These are phyloP conservation scores for Heimioporus sp. DNA, from an alignment of 768 basidiomycete genomes.

Conservation along the genomic window DNA sequence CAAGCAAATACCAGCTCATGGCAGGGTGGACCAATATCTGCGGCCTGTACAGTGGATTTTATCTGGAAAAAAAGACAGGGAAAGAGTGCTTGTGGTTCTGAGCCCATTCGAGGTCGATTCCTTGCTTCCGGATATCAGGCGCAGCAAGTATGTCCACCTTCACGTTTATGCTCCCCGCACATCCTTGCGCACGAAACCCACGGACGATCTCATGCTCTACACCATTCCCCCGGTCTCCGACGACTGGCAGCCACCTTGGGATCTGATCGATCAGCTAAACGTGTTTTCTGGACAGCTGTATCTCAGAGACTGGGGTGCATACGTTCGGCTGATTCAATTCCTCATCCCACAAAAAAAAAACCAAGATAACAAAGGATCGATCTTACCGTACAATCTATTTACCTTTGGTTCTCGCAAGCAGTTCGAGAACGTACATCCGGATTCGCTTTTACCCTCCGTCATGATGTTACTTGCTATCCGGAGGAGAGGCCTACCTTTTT, in stretches of 20 bases:
- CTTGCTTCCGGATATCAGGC: neutral
- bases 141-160: constrained; percentile 1
- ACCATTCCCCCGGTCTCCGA: neutral
- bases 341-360: neutral
- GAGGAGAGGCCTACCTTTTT: constrained; percentile 37
- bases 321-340: neutral
- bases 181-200: neutral
- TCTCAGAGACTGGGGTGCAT: neutral
- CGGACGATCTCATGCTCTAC: neutral
- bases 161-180: constrained; percentile 1
- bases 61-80: neutral
- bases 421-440: neutral
- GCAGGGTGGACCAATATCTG: neutral
- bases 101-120: neutral
- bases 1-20: neutral
- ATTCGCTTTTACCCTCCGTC: constrained; percentile 19
- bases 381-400: too few relatives aligned
- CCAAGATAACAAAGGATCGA: too few relatives aligned
- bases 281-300: neutral
- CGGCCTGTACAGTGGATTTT: constrained; percentile 3
- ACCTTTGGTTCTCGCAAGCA: neutral
- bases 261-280: neutral
- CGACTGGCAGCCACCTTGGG: neutral
- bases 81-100: neutral
- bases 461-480: constrained; percentile 21